These are phyloP conservation scores for Barnettozyma vustinii DNA, from an alignment of 805 yeast genomes.

Conservation along the genomic window DNA sequence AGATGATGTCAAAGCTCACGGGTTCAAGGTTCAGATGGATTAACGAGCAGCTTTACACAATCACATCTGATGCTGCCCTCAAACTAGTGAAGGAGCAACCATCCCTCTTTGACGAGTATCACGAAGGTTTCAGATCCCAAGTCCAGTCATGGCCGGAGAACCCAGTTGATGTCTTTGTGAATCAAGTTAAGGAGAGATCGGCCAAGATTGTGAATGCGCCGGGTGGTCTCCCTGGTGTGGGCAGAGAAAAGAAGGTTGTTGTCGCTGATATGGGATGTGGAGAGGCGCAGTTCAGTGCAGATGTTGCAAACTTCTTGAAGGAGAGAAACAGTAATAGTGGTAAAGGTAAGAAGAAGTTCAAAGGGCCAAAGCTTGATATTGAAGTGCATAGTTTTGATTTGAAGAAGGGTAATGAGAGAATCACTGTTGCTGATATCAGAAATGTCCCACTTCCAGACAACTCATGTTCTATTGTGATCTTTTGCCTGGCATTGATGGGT, in stretches of 20 bases:
- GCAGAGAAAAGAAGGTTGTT: constrained; percentile 48
- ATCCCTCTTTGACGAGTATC: constrained; percentile 86
- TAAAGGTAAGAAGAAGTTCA: constrained; percentile 27
- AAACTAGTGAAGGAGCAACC: constrained; percentile 76
- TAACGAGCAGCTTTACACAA: constrained; percentile 93
- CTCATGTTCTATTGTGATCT: constrained; percentile 83
- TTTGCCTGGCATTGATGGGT: constrained; percentile 95
- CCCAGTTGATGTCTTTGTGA: constrained; percentile 88
- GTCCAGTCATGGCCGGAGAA: constrained; percentile 98
- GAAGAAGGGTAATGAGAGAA: constrained; percentile 79
- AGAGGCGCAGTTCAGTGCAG: constrained; percentile 81
- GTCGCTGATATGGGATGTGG: constrained; percentile 99
- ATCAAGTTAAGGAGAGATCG: constrained; percentile 56
- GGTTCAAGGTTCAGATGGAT: constrained; percentile 98
- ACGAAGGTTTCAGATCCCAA: constrained; percentile 90
- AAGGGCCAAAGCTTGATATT: constrained; percentile 41
- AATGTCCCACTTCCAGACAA: constrained; percentile 79
- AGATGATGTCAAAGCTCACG: constrained; percentile 90
- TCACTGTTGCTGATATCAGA: constrained; percentile 95
- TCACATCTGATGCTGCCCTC: constrained; percentile 71
- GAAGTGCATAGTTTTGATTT: constrained; percentile 87
- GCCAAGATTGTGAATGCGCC: constrained; percentile 82
- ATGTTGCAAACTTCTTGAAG: constrained; percentile 48
- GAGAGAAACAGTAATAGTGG: constrained; percentile 19
- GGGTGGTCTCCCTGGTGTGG: constrained; percentile 85